Evolutionary conservation across 257 asterid species (phyloP).

Genomic region (Capsicum rhomboideum): DNA sequence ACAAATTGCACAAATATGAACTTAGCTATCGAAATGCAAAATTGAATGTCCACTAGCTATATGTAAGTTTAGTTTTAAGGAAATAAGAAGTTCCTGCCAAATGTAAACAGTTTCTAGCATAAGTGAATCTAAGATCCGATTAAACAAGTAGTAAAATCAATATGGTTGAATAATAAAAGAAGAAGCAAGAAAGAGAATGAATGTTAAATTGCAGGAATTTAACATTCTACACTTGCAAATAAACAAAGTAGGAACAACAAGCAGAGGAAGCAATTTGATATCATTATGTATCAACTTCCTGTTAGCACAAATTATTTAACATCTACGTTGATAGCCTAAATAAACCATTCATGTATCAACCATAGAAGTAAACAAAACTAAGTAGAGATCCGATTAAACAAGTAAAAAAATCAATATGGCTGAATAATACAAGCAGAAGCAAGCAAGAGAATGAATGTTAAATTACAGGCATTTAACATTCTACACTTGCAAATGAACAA

Average conservation of each 20-base stretch:
- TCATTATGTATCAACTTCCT: not conserved
- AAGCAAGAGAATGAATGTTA: not conserved
- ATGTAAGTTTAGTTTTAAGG: not conserved
- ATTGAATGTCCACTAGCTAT: not conserved
- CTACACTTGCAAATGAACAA: not conserved
- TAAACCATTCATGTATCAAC: not conserved
- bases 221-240: not conserved
- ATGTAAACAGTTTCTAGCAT: not conserved
- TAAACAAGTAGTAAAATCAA: not conserved
- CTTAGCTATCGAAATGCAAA: not conserved
- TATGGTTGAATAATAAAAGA: not conserved
- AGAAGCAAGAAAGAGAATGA: not conserved
- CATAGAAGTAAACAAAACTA: too few relatives aligned
- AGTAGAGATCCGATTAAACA: not conserved
- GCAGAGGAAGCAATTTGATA: not conserved
- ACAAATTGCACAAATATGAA: not conserved
- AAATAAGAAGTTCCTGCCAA: not conserved
- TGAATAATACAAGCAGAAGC: not conserved
- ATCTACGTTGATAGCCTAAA: not conserved
- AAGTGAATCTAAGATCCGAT: not conserved
- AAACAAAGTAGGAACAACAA: not conserved
- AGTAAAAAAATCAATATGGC: not conserved
- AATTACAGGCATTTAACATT: not conserved
- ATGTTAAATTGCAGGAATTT: not conserved
- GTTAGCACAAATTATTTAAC: not conserved